Percentiles rank a stretch among this genome's conserved stretches.
Conservation (phyloP, 208 protist species). For the Wallacemonas sp. region DNA sequence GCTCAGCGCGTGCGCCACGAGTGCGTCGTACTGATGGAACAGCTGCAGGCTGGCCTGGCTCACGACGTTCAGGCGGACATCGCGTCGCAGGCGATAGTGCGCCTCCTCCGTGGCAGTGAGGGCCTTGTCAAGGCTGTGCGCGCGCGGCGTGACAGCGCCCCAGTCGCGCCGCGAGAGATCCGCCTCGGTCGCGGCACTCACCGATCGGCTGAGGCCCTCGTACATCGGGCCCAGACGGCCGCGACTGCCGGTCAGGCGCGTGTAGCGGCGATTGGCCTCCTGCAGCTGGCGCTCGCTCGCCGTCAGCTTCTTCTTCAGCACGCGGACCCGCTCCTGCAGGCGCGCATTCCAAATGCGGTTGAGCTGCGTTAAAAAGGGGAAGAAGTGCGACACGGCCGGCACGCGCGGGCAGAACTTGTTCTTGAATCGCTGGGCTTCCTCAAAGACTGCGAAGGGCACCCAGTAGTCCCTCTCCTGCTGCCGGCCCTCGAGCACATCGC, state of each 20-base stretch:
- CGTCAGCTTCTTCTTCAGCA: slow-evolving; percentile 34
- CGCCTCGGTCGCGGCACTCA: not conserved
- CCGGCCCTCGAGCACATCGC: slow-evolving; percentile 75
- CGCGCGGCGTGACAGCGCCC: slow-evolving; percentile 7
- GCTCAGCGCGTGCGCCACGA: slow-evolving; percentile 39
- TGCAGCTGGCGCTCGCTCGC: not conserved
- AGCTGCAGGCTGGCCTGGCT: slow-evolving; percentile 67
- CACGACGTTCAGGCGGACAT: slow-evolving; percentile 75
- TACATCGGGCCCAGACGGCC: not conserved
- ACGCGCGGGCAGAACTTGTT: slow-evolving; percentile 74
- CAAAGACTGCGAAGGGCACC: slow-evolving; percentile 79
- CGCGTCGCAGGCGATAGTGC: slow-evolving; percentile 61
- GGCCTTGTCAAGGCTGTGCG: not conserved
- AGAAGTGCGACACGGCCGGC: slow-evolving; percentile 75
- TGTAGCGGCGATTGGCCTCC: slow-evolving; percentile 13
- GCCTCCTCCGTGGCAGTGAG: slow-evolving; percentile 16
- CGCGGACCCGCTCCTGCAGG: slow-evolving; percentile 55
- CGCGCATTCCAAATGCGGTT: slow-evolving; percentile 80
- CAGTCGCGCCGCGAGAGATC: not conserved
- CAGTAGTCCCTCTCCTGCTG: slow-evolving; percentile 82
- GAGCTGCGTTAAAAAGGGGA: slow-evolving; percentile 76
- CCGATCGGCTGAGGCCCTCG: not conserved
- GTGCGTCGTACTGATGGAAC: slow-evolving; percentile 66
- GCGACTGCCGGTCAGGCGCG: not conserved
- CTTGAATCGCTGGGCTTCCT: slow-evolving; percentile 84